phyloP scores from a whole-genome alignment of 768 basidiomycete species.

The Trametes maxima region DNA sequence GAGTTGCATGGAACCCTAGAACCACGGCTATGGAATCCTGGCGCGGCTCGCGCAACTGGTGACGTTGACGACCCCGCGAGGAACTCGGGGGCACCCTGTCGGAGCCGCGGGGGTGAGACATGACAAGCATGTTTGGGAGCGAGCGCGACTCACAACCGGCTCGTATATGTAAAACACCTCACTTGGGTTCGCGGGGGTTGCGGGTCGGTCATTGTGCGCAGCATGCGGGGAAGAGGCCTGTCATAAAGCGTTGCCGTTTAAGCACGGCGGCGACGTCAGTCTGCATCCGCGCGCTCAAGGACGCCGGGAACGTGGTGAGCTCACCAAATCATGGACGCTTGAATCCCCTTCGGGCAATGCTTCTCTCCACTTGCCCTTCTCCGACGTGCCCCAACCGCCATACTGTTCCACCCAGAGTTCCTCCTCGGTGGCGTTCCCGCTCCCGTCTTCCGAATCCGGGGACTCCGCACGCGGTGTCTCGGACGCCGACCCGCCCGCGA shows the following conservation, averaged over 20 bases:
- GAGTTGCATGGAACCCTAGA: neutral
- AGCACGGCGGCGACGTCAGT: slow-evolving; percentile 1
- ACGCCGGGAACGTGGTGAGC: neutral
- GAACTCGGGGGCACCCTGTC: slow-evolving; percentile 26
- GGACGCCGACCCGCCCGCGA: neutral
- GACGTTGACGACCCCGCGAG: slow-evolving; percentile 26
- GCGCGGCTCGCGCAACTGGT: slow-evolving; percentile 9
- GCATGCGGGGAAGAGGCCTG: neutral
- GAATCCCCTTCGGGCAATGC: slow-evolving; percentile 6
- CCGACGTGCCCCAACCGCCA: slow-evolving; percentile 22
- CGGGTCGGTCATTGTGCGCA: neutral
- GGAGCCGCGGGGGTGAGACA: slow-evolving; percentile 1
- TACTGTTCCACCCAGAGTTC: slow-evolving; percentile 18
- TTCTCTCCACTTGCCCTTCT: slow-evolving; percentile 28
- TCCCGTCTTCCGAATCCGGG: slow-evolving; percentile 5
- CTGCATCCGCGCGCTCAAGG: neutral
- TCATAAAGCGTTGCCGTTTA: neutral
- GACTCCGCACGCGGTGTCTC: neutral
- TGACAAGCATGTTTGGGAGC: slow-evolving; percentile 1
- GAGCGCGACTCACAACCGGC: slow-evolving; percentile 17
- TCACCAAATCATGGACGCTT: slow-evolving; percentile 4
- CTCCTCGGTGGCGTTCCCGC: slow-evolving; percentile 13
- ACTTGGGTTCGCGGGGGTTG: neutral
- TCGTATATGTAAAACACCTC: slow-evolving; percentile 23
- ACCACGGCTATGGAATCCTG: slow-evolving; percentile 20